Evolutionary conservation across 768 basidiomycete genomes (phyloP), one percentile per base, ranked within the genome.

Genomic region (Lactarius evosmus): DNA sequence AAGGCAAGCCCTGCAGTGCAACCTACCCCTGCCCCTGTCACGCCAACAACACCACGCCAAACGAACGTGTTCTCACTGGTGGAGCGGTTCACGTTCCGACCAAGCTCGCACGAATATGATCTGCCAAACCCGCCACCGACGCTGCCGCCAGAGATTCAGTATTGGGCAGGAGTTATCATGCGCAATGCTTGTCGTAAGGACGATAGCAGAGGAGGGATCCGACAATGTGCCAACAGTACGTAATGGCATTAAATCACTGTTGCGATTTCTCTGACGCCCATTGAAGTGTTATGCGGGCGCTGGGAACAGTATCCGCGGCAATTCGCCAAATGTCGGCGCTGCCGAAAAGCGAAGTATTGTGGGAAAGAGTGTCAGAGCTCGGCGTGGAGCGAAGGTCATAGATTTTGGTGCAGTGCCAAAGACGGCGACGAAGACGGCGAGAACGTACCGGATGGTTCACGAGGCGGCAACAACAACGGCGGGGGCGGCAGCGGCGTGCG

Each of bases 151-250:
- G 96, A 98, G 74, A 96, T 99, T 27, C 93, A 97, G 75, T 97
- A 98, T 70, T 98, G 97, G 97, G 97, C 96, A 0, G 94, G 95
- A 3, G 96, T 98, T n/a, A 97, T 98, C 71, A 99, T 98, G 97
- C 83, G 97, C 58, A 99, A 99, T 74, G 97, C 97, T 14, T 99
- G 97, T 76, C 80, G 96, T 73, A 98, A 99, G 78, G 97, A 98
- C 70, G 96, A 98, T 67, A 85, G 82, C 55, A 78, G 88, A 38
- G 95, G 95, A 58, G 97, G 97, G 12, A 95, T 98, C 66, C 77
- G 97, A 61, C 97, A 98, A 75, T 99, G 97, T 79, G 97, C 97
- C 0, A 97, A 97, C 73, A 98, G 89, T 91, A 67, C 74, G 88
- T 82, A 5, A 22, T 12, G n/a, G 6, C 17, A 6, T 38, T 14